Base-by-base conservation (phyloP, 305 asterid species). In the Vinca major region DNA sequence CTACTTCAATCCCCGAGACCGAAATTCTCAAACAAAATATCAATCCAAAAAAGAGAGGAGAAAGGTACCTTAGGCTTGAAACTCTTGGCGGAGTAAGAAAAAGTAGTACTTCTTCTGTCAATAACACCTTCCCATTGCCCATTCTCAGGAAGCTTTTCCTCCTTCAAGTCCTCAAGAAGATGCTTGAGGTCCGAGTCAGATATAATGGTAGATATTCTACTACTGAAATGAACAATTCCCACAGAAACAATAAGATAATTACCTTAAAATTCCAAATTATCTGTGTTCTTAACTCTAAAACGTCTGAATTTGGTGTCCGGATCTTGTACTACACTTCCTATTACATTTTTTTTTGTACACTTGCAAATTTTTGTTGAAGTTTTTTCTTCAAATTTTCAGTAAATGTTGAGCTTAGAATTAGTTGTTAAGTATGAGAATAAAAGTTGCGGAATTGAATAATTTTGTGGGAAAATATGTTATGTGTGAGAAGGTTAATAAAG, bases 11-110 rank as follows among this genome's bases (percentile, higher is more conserved):
- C 33, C 33, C 33, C 33, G 33, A 26, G 33, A 26, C 33, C 33
- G 33, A 26, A 26, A 26, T 26, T 26, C 33, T 8, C 14, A 21
- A 58, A 11, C 39, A 9, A 16, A 51, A 69, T 2, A 41, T 54
- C 12, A 12, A 26, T 26, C 7, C 40, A 11, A 16, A 5, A 4
- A 12, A 36, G 43, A 19, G 26, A 13, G 48, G 70, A 62, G 58
- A 33, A 63, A 88, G 95, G 90, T 83, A 92, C 98, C 96, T 85
- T 86, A 33, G 86, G 88, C 85, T 90, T 90, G 78, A 80, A 87
- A 79, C 87, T 86, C 89, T 79, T 84, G 79, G 95, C 98, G 65
- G 26, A 65, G 83, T 92, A 90, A 17, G 93, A 87, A 75, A 88
- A 49, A 17, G 70, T 70, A 74, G 74, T 72, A 63, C 69, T 79